A percentile compares a stretch with the other conserved stretches of the same genome.
These are phyloP conservation scores for Colletotrichum sp. DNA, from an alignment of 2,329 filamentous ascomycete species.

Conservation along the genomic window DNA sequence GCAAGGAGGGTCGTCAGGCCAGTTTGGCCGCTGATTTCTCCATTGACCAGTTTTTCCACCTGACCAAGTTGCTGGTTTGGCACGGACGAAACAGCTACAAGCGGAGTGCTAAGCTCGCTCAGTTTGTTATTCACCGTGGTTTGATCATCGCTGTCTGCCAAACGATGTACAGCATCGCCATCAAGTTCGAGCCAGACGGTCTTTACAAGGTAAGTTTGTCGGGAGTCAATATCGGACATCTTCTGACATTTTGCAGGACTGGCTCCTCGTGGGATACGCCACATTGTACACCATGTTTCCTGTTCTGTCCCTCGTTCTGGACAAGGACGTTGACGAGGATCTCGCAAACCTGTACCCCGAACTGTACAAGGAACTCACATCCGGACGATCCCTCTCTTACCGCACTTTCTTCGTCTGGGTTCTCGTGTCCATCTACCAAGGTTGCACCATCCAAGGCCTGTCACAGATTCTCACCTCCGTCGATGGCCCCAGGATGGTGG, in stretches of 20 bases:
- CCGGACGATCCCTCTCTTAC: slow-evolving; percentile 85
- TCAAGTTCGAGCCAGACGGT: slow-evolving; percentile 90
- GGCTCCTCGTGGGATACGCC: slow-evolving; percentile 95
- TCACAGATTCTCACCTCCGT: slow-evolving; percentile 86
- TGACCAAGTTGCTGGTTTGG: slow-evolving; percentile 98
- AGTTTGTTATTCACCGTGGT: slow-evolving; percentile 97
- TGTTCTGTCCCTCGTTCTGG: slow-evolving; percentile 91
- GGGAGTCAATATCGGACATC: background rate
- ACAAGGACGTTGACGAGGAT: slow-evolving; percentile 93
- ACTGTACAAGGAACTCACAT: slow-evolving; percentile 95
- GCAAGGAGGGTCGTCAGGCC: slow-evolving; percentile 95
- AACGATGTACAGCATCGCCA: slow-evolving; percentile 95
- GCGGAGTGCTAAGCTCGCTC: slow-evolving; percentile 89
- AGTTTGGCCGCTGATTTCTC: slow-evolving; percentile 95
- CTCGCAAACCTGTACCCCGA: slow-evolving; percentile 96
- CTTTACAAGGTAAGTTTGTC: slow-evolving; percentile 71
- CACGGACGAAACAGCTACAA: slow-evolving; percentile 98
- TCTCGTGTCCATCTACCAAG: slow-evolving; percentile 92
- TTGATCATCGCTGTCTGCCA: slow-evolving; percentile 95
- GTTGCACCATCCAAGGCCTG: slow-evolving; percentile 92
- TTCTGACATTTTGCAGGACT: slow-evolving; percentile 63
- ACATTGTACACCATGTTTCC: slow-evolving; percentile 95
- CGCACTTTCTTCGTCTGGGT: slow-evolving; percentile 98
- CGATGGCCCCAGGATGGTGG: slow-evolving; percentile 78
- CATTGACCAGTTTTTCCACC: slow-evolving; percentile 92